Evolutionary conservation across 169 alveolate genomes (phyloP), one percentile per base, ranked within the genome.

Genomic region (Eimeria maxima): DNA sequence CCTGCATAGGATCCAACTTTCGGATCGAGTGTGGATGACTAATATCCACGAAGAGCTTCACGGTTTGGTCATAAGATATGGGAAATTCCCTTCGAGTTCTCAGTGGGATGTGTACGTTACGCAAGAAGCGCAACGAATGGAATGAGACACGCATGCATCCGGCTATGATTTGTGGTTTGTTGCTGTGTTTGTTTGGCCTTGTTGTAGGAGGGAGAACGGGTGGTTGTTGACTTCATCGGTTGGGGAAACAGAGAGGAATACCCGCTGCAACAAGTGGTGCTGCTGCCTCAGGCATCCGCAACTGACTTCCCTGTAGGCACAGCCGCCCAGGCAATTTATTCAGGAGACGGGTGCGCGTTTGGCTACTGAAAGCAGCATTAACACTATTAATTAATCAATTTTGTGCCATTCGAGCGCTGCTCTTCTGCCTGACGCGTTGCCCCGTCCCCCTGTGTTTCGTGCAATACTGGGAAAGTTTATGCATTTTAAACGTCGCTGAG

Each of bases 241-340:
- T 95, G 96, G 96, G 90, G 91, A 38, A 90, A 95, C 88, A 87
- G 90, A 50, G 93, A 90, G 76, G 97, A 90, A 65, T 95, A 90
- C 69, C 89, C 95, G 33, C 65, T 71, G 47, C 95, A 90, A 45
- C 95, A 95, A 71, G 95, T 95, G 67, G 90, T 67, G 78, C 95
- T 95, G 11, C 96, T 95, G 45, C 69, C 87, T 18, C 96, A 93
- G n/a, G 95, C 76, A 14, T 55, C 94, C 16, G 95, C 96, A 18
- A 76, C 97, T 7, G 96, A 90, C 20, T 38, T 87, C 60, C 93
- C 87, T 13, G 92, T 93, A 2, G 96, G 96, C 45, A 24, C 97
- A 5, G 88, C 83, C 16, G 92, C 93, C 38, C 97, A 95, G 78
- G 97, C 95, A 24, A 90, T 95, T 38, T 95, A 78, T 89, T 74